Evolutionary conservation across 2,329 filamentous ascomycete genomes (phyloP).

Genomic region (Colletotrichum cuscutae): DNA sequence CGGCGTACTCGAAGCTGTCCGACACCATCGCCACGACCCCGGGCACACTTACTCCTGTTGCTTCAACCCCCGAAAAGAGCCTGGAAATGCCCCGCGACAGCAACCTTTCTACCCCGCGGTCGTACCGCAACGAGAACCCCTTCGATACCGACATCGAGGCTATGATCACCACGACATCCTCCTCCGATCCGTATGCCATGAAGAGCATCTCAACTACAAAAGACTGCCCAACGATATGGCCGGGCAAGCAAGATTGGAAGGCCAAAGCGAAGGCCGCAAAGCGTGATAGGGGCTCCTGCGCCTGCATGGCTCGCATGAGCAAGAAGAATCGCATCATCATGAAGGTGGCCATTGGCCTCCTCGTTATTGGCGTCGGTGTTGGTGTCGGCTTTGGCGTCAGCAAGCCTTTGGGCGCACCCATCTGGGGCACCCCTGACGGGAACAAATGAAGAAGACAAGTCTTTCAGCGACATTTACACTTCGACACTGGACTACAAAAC

Average conservation of each 20-base stretch:
- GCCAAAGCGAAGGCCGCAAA: slow-evolving; percentile 67
- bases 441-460: neutral
- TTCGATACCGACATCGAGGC: slow-evolving; percentile 70
- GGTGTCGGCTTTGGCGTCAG: slow-evolving; percentile 70
- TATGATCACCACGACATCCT: slow-evolving; percentile 52
- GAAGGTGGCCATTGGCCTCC: slow-evolving; percentile 63
- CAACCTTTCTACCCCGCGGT: slow-evolving; percentile 56
- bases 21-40: slow-evolving; percentile 8
- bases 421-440: slow-evolving; percentile 55
- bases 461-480: neutral
- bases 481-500: neutral
- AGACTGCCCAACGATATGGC: slow-evolving; percentile 67
- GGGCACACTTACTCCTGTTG: slow-evolving; percentile 28
- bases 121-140: slow-evolving; percentile 56
- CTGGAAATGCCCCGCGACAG: slow-evolving; percentile 46
- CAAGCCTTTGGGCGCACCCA: slow-evolving; percentile 68
- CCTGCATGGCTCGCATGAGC: slow-evolving; percentile 63
- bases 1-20: slow-evolving; percentile 19
- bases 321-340: slow-evolving; percentile 63
- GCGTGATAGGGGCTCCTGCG: slow-evolving; percentile 59
- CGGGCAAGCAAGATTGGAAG: slow-evolving; percentile 69
- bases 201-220: slow-evolving; percentile 51
- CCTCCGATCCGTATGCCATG: slow-evolving; percentile 43
- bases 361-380: slow-evolving; percentile 64
- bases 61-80: slow-evolving; percentile 37